These are phyloP conservation scores for Malus hybrid DNA, from an alignment of 331 rosid species.

Conservation along the genomic window DNA sequence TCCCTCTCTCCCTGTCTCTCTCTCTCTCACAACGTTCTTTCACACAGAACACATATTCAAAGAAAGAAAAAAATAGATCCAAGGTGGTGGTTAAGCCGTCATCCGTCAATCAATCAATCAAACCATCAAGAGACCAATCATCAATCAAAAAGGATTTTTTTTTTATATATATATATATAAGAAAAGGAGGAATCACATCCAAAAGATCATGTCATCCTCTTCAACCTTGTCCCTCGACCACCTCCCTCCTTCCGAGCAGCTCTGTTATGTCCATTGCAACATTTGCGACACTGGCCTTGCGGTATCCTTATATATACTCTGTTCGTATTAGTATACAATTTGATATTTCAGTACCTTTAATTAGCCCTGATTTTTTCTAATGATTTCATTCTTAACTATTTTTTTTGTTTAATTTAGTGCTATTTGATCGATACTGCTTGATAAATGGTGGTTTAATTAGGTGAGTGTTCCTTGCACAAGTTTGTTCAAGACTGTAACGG, in stretches of 20 bases:
- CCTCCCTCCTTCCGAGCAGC: slow-evolving; percentile 85
- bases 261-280: slow-evolving; percentile 95
- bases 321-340: not conserved
- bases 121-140: slow-evolving; percentile 35
- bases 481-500: slow-evolving; percentile 92
- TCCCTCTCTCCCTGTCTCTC: not conserved
- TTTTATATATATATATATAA: not conserved
- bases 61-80: slow-evolving; percentile 59
- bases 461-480: slow-evolving; percentile 95
- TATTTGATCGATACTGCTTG: too few relatives aligned
- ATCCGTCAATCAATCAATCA: slow-evolving; percentile 71
- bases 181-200: slow-evolving; percentile 20
- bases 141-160: not conserved
- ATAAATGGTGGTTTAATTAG: slow-evolving; percentile 17
- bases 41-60: slow-evolving; percentile 49
- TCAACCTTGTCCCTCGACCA: slow-evolving; percentile 69
- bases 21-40: slow-evolving; percentile 46
- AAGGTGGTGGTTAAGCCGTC: slow-evolving; percentile 98
- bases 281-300: slow-evolving; percentile 96
- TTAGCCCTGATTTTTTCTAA: too few relatives aligned
- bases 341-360: not conserved
- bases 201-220: slow-evolving; percentile 55
- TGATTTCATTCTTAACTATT: not conserved
- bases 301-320: slow-evolving; percentile 17
- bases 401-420: not conserved